Evolutionary conservation across 192 early-diverging fungal species (phyloP).

Genomic region (Radiomyces spectabilis): DNA sequence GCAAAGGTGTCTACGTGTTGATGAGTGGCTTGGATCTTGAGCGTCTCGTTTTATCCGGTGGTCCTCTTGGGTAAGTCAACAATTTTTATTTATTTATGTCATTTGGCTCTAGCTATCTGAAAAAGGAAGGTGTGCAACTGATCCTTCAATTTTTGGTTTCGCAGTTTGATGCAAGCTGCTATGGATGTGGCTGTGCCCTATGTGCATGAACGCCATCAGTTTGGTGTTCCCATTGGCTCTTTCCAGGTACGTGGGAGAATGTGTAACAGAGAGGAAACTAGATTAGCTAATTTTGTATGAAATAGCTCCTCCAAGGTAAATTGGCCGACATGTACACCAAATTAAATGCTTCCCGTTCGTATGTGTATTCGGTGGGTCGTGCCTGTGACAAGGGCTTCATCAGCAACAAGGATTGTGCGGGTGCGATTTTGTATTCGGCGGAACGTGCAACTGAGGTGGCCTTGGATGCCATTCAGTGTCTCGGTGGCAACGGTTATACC

Average conservation of each 20-base stretch:
- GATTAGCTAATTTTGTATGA: slow-evolving; percentile 1
- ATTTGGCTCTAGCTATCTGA: too few relatives aligned
- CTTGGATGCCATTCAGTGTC: slow-evolving; percentile 87
- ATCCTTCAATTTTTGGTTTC: not conserved
- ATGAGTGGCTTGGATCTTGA: slow-evolving; percentile 94
- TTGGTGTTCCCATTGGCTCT: slow-evolving; percentile 74
- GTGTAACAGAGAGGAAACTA: slow-evolving; percentile 1
- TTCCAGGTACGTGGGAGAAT: slow-evolving; percentile 51
- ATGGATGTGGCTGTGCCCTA: slow-evolving; percentile 80
- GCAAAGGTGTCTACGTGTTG: slow-evolving; percentile 87
- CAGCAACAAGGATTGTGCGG: slow-evolving; percentile 90
- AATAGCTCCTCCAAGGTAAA: slow-evolving; percentile 80
- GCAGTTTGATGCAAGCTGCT: slow-evolving; percentile 78
- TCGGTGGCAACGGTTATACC: slow-evolving; percentile 94
- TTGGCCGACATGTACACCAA: slow-evolving; percentile 98
- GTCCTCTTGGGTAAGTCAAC: slow-evolving; percentile 64
- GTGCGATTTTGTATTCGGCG: slow-evolving; percentile 87
- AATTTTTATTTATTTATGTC: not conserved
- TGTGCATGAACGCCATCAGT: slow-evolving; percentile 83
- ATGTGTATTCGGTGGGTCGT: slow-evolving; percentile 85
- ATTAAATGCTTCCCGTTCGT: slow-evolving; percentile 80
- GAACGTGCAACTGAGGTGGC: slow-evolving; percentile 92
- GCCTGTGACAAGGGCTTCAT: slow-evolving; percentile 75
- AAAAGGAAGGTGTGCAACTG: too few relatives aligned
- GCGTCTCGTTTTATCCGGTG: slow-evolving; percentile 83